Evolutionary conservation across 1,139 yeast genomes (phyloP), one percentile per base, ranked within the genome.

Genomic region (Taphrina communis): DNA sequence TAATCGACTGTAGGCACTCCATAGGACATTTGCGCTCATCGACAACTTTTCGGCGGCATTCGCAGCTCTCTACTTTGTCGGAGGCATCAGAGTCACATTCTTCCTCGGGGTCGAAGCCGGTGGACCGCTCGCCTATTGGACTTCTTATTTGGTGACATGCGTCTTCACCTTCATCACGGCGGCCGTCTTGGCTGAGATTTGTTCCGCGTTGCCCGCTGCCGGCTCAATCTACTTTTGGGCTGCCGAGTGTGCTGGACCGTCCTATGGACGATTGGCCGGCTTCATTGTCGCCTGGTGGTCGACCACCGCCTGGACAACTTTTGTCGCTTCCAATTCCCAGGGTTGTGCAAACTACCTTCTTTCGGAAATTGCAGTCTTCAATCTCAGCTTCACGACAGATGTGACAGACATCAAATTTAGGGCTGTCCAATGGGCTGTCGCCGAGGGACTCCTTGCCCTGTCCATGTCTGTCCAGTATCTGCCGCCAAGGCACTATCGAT

Each of bases 191-290:
- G 76, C 77, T 25, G 77, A 75, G 62, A 71, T 74, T 19, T 75
- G 76, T 59, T 75, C 77, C 12, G 74, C 76, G 17, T 69, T 75
- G n/a, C 77, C 77, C 12, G 76, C 76, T n/a, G 75, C 77, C n/a
- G 77, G 77, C 1, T 75, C 77, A 17, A 74, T 75, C 59, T 75
- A 75, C 65, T 69, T 75, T n/a, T 75, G 77, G 77, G 77, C 77
- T 21, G 76, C 76, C 51, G 74, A 73, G 39, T 70, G 73, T 59
- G 76, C 75, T 1, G 76, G 76, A 2, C 74, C 71, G 8, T 65
- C 69, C 41, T 74, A 70, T 65, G 75, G 75, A 21, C 70, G 76
- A 36, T 70, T 75, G 52, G 71, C 74, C 58, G 76, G 76, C 11
- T 75, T 74, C 68, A 48, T 74, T 21, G 76, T 74, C 12, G 77